A percentile compares a stretch with the other conserved stretches of the same genome.
phyloP scores from a whole-genome alignment of 2,329 filamentous ascomycete genomes.

The Trichoderma arundinaceum region DNA sequence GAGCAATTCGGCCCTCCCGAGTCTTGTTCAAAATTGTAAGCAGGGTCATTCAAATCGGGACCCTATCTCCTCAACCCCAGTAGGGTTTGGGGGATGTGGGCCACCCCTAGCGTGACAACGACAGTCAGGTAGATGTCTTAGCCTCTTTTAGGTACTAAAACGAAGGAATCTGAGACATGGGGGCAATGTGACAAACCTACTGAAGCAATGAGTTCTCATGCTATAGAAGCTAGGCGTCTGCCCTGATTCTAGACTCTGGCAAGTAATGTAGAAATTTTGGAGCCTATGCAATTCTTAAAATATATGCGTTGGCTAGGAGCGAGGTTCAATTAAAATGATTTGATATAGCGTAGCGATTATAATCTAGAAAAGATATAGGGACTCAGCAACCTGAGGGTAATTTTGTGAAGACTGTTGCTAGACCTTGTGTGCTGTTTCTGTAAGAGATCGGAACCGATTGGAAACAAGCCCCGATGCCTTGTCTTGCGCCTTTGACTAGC shows the following conservation, averaged over 20 bases:
- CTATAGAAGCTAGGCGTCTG: neutral
- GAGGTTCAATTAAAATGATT: neutral
- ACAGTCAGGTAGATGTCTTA: neutral
- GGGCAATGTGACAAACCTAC: neutral
- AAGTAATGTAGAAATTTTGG: neutral
- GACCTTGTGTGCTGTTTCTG: neutral
- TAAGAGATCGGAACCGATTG: neutral
- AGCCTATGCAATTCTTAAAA: neutral
- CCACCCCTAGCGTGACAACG: neutral
- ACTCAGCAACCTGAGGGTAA: neutral
- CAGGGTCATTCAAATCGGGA: neutral
- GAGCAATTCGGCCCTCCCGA: neutral
- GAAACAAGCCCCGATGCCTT: neutral
- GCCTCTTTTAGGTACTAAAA: neutral
- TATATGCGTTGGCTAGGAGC: neutral
- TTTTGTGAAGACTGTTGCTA: neutral
- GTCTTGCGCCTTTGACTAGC: neutral
- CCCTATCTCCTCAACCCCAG: neutral
- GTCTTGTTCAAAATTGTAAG: neutral
- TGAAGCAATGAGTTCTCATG: neutral
- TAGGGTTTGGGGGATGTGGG: neutral
- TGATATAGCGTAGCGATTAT: neutral
- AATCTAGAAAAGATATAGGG: neutral
- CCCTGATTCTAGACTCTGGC: constrained; percentile 3
- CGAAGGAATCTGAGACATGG: neutral